These are phyloP conservation scores for Acanthamoeba lenticulata DNA, from an alignment of 208 protist genomes.

Conservation along the genomic window DNA sequence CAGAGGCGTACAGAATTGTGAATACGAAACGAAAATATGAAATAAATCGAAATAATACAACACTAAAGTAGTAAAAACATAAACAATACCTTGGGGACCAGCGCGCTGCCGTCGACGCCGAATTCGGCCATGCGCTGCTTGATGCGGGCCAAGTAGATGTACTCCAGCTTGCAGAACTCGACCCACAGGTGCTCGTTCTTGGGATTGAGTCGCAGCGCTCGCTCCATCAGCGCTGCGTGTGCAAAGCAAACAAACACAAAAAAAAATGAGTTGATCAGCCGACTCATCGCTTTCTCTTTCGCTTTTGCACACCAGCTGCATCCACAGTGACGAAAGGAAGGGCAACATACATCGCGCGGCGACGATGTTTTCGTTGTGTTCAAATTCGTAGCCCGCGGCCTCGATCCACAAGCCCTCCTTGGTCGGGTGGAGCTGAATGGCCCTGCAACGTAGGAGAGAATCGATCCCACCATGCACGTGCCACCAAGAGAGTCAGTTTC, in stretches of 20 bases:
- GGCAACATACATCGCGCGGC: not conserved
- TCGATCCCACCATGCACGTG: no score
- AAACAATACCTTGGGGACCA: not conserved
- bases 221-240: slow-evolving; percentile 10
- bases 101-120: not conserved
- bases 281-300: no score
- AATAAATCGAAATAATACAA: not conserved
- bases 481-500: not conserved
- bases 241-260: not conserved
- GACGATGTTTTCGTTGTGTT: slow-evolving; percentile 47
- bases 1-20: not conserved
- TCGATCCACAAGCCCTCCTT: slow-evolving; percentile 33
- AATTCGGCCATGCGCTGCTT: not conserved
- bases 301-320: no score
- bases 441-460: not conserved
- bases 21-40: not conserved
- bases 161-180: slow-evolving; percentile 39
- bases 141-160: not conserved
- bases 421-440: slow-evolving; percentile 22
- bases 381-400: slow-evolving; percentile 41
- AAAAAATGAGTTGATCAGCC: not conserved
- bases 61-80: not conserved
- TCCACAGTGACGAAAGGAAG: not conserved
- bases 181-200: slow-evolving; percentile 12
- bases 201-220: not conserved